These are phyloP conservation scores for Agapanthus africanus DNA, from an alignment of 106 monocot species.

Conservation along the genomic window DNA sequence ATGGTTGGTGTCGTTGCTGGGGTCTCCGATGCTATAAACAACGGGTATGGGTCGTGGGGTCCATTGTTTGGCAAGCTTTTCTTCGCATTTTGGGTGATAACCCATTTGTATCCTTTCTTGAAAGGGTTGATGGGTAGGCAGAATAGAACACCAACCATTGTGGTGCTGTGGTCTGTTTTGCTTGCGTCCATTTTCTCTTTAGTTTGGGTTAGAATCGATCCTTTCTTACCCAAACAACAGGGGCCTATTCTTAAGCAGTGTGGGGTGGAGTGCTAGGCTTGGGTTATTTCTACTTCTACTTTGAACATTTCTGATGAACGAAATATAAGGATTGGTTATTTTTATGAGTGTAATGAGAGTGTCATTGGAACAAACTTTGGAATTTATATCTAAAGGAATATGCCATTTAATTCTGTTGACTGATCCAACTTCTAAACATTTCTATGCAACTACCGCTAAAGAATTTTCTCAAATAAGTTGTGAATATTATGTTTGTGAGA, in stretches of 20 bases:
- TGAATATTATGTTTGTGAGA: too few relatives aligned
- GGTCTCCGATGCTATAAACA: slow-evolving; percentile 85
- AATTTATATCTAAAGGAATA: neutral
- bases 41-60: slow-evolving; percentile 88
- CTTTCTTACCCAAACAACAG: slow-evolving; percentile 73
- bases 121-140: slow-evolving; percentile 93
- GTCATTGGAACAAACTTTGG: neutral
- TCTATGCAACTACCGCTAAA: too few relatives aligned
- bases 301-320: neutral
- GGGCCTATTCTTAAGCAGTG: slow-evolving; percentile 62
- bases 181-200: slow-evolving; percentile 87
- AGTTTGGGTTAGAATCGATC: slow-evolving; percentile 92
- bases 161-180: slow-evolving; percentile 81
- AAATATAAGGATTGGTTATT: neutral
- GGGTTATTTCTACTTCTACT: neutral
- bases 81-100: slow-evolving; percentile 90
- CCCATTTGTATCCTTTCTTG: slow-evolving; percentile 82
- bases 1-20: slow-evolving; percentile 92
- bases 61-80: slow-evolving; percentile 92
- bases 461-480: too few relatives aligned
- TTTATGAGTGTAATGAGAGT: slow-evolving; percentile 1
- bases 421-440: neutral
- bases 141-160: slow-evolving; percentile 89
- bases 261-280: slow-evolving; percentile 56
- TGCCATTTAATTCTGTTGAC: neutral